Evolutionary conservation across 768 basidiomycete genomes (phyloP), one percentile per base, ranked within the genome.

Genomic region (Phanerodontia chrysosporium): DNA sequence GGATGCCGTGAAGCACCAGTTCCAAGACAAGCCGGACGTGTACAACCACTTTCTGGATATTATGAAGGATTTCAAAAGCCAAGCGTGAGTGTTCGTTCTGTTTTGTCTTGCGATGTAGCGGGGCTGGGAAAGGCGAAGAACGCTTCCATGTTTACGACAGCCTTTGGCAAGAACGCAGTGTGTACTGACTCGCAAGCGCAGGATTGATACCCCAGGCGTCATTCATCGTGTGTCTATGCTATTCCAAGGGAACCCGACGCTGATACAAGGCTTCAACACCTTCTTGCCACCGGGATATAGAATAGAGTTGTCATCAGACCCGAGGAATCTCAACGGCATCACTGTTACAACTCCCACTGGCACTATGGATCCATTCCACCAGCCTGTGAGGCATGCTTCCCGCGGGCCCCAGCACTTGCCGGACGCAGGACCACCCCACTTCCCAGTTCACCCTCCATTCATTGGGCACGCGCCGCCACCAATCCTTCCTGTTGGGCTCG

Each of bases 61-160:
- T 69, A 97, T 97, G 97, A 98, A 98, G 78, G 95, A 98, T 71
- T 99, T 99, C 74, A 99, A 99, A 77, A 92, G 93, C 67, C 92
- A 96, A 75, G 78, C 76, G 91, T 94, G 72, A 76, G 92, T 82
- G 22, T 28, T 52, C 25, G 29, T n/a, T 52, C 29, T 22, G 25
- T 18, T 21, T 35, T 21, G 28, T 16, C 51, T 30, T 13, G n/a
- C 8, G 32, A 6, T 51, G 51, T 51, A 24, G 44, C 3, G 9
- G 39, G 21, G 24, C 22, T 21, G 36, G 32, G 32, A 13, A 13
- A 35, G 7, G 32, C 32, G 32, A 35, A 21, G 5, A 25, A 22
- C 51, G 22, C 14, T 22, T 21, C 16, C 39, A 10, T 42, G 10
- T 18, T 9, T 18, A 18, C 16, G 8, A 42, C 13, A 39, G 22